Conservation (phyloP, 1,284 basidiomycete species). For the Puccinia horiana region DNA sequence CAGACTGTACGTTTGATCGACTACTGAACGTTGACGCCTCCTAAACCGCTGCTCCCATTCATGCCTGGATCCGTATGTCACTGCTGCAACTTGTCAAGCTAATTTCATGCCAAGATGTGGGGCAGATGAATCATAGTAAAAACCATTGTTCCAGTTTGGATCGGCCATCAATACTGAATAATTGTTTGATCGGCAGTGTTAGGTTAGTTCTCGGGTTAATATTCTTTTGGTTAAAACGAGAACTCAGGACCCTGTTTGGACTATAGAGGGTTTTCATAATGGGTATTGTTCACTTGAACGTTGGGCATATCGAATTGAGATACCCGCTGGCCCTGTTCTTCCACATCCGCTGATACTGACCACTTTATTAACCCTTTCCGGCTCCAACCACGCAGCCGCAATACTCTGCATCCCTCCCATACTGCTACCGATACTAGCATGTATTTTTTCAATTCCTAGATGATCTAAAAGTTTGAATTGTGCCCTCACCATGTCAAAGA, state of each 20-base stretch:
- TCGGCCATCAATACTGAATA: constrained; percentile 92
- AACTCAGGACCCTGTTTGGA: too few species aligned
- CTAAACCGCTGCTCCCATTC: constrained; percentile 99
- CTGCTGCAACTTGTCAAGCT: constrained; percentile 96
- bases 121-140: constrained; percentile 83
- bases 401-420: constrained; percentile 99
- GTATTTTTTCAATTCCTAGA: constrained; percentile 78
- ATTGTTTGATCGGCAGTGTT: not conserved
- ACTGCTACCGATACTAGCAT: constrained; percentile 86
- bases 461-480: constrained; percentile 85
- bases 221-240: not conserved
- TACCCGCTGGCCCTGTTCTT: constrained; percentile 81
- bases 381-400: constrained; percentile 87
- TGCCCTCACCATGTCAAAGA: constrained; percentile 93
- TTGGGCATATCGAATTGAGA: constrained; percentile 95
- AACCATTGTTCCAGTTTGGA: constrained; percentile 98
- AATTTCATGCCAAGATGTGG: constrained; percentile 99
- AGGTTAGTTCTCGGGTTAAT: not conserved
- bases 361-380: constrained; percentile 80
- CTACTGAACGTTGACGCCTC: constrained; percentile 62
- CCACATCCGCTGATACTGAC: constrained; percentile 94
- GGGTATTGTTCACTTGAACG: constrained; percentile 63
- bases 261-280: not conserved
- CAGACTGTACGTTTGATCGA: constrained; percentile 44
- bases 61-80: constrained; percentile 96